phyloP scores from a whole-genome alignment of 805 yeast species.

The Candida ortonii region DNA sequence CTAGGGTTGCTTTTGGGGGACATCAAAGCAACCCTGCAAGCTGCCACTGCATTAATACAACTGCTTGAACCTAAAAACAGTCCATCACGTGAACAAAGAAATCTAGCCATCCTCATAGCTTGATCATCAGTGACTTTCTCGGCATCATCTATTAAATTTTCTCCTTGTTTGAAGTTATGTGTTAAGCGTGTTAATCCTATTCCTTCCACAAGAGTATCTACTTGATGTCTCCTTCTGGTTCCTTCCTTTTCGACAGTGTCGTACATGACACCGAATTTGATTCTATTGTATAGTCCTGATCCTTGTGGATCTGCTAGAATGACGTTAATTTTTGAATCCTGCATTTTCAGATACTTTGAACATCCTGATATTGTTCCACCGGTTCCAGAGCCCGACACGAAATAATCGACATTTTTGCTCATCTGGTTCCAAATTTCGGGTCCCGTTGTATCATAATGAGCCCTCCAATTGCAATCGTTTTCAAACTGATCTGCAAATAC shows the following conservation, averaged over 20 bases:
- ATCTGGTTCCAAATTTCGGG: constrained; percentile 87
- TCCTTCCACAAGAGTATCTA: constrained; percentile 92
- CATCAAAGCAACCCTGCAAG: constrained; percentile 52
- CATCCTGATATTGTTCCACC: constrained; percentile 98
- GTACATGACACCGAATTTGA: constrained; percentile 91
- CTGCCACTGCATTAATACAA: constrained; percentile 93
- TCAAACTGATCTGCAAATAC: constrained; percentile 96
- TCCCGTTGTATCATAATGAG: constrained; percentile 81
- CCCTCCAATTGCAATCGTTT: constrained; percentile 84
- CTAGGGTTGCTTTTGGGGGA: constrained; percentile 54
- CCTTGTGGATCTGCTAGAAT: constrained; percentile 96
- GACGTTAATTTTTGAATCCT: constrained; percentile 41
- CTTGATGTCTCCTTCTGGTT: constrained; percentile 91
- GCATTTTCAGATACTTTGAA: constrained; percentile 64
- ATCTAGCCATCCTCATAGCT: constrained; percentile 87
- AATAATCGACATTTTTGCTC: constrained; percentile 62
- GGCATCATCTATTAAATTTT: constrained; percentile 69
- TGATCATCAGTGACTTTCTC: constrained; percentile 75
- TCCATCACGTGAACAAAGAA: constrained; percentile 78
- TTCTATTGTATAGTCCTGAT: constrained; percentile 80
- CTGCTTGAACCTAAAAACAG: constrained; percentile 88
- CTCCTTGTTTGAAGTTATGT: constrained; percentile 72
- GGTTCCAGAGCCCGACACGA: constrained; percentile 92
- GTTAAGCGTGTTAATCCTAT: constrained; percentile 89
- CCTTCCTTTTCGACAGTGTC: constrained; percentile 89